Evolutionary conservation across 257 asterid species (phyloP).

Genomic region (Eucommia ulmoides): DNA sequence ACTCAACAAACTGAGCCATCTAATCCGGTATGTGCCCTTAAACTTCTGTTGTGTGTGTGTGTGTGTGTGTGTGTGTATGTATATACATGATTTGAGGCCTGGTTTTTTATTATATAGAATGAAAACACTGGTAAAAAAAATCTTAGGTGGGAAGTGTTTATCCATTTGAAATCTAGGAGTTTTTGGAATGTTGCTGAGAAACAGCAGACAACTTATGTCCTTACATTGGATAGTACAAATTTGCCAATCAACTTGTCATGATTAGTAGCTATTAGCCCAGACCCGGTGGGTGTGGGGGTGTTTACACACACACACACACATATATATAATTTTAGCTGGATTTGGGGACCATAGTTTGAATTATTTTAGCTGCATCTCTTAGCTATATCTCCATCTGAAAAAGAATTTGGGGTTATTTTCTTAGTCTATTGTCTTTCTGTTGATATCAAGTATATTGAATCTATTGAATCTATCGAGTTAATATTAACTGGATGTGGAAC

Average conservation of each 20-base stretch:
- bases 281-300: no score
- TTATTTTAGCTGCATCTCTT: no score
- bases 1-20: constrained; percentile 18
- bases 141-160: no score
- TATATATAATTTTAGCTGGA: neutral
- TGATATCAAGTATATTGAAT: no score
- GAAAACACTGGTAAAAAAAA: no score
- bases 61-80: neutral
- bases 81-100: neutral
- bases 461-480: no score
- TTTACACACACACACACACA: constrained; percentile 7
- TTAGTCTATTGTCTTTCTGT: no score
- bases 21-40: neutral
- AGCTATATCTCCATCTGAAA: no score
- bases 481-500: no score
- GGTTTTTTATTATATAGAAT: no score
- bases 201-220: constrained; percentile 3
- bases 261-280: constrained; percentile 47
- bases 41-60: neutral
- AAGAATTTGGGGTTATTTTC: no score
- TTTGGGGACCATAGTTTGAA: neutral
- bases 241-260: constrained; percentile 56
- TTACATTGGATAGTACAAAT: constrained; percentile 23
- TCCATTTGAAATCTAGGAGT: no score
- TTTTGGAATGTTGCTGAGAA: constrained; percentile 11